Evolutionary conservation across 371 early-diverging fungal genomes (phyloP).

Genomic region (Rhizopus delemar): DNA sequence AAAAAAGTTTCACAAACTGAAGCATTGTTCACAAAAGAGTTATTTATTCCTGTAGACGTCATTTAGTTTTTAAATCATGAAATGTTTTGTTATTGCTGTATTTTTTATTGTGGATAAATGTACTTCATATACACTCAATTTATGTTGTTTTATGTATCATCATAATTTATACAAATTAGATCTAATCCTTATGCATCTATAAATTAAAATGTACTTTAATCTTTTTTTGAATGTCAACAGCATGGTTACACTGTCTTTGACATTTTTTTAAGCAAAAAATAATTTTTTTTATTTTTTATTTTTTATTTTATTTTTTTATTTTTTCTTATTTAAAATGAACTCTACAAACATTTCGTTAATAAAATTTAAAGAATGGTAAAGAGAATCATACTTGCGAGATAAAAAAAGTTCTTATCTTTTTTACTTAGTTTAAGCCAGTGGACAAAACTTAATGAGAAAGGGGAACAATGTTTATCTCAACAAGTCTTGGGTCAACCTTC

Average conservation of each 20-base stretch:
- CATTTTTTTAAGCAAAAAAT: background rate
- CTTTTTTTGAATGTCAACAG: too few relatives aligned
- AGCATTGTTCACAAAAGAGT: constrained; percentile 22
- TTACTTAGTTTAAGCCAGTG: constrained; percentile 21
- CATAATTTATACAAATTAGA: too few relatives aligned
- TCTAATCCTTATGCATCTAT: too few relatives aligned
- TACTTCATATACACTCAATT: background rate
- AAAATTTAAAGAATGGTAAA: constrained; percentile 14
- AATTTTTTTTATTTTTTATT: background rate
- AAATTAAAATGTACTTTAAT: too few relatives aligned
- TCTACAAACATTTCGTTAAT: constrained; percentile 1
- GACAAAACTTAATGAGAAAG: constrained; percentile 28
- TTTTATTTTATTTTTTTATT: background rate
- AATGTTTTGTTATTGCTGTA: constrained; percentile 64
- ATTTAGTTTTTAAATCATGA: constrained; percentile 68
- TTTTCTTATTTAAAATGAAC: background rate
- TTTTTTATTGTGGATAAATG: constrained; percentile 66
- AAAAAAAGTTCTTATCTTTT: background rate
- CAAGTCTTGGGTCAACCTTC: constrained; percentile 19
- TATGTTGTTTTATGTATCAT: too few relatives aligned
- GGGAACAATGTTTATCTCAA: constrained; percentile 19
- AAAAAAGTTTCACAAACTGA: constrained; percentile 30
- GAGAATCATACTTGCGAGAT: background rate
- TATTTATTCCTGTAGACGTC: constrained; percentile 71
- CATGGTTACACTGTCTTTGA: background rate